These are phyloP conservation scores for Punica granatum DNA, from an alignment of 345 rosid species.

Conservation along the genomic window DNA sequence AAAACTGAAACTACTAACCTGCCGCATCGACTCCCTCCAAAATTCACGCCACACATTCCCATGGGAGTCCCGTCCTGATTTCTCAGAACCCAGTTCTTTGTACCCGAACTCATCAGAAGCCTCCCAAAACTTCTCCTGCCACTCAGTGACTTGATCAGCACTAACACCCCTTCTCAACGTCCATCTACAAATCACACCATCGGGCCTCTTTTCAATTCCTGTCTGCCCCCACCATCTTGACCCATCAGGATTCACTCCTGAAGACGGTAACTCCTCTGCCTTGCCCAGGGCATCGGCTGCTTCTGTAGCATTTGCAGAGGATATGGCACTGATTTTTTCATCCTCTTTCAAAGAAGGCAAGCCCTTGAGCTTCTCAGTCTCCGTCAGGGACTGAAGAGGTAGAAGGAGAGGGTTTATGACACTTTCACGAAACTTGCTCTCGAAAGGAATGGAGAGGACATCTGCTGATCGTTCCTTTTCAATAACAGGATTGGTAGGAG, in stretches of 20 bases:
- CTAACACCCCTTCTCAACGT: conserved; percentile 82
- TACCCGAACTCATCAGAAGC: conserved; percentile 84
- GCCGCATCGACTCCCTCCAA: conserved; percentile 88
- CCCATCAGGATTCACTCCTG: conserved; percentile 53
- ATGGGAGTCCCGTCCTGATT: conserved; percentile 76
- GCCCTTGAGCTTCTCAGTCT: conserved; percentile 30
- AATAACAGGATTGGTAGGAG: conserved; percentile 29
- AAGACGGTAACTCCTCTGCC: conserved; percentile 31
- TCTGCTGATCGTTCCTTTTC: conserved; percentile 53
- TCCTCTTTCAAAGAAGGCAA: conserved; percentile 26
- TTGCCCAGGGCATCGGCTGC: conserved; percentile 64
- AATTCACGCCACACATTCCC: conserved; percentile 87
- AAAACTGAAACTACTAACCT: conserved; percentile 34
- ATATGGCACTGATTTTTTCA: conserved; percentile 35
- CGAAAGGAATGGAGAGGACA: conserved; percentile 58
- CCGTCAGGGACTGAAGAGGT: conserved; percentile 60
- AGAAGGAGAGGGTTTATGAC: conserved; percentile 39
- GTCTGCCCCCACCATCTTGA: conserved; percentile 89
- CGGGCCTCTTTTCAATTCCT: conserved; percentile 61
- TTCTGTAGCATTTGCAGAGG: conserved; percentile 63
- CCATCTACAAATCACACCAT: conserved; percentile 90
- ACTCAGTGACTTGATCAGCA: conserved; percentile 68
- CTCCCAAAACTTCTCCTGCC: conserved; percentile 98
- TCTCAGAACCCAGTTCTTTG: conserved; percentile 96
- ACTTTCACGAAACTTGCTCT: conserved; percentile 45